Evolutionary conservation across 1,284 basidiomycete species (phyloP).

Genomic region (Apiotrichum porosum): DNA sequence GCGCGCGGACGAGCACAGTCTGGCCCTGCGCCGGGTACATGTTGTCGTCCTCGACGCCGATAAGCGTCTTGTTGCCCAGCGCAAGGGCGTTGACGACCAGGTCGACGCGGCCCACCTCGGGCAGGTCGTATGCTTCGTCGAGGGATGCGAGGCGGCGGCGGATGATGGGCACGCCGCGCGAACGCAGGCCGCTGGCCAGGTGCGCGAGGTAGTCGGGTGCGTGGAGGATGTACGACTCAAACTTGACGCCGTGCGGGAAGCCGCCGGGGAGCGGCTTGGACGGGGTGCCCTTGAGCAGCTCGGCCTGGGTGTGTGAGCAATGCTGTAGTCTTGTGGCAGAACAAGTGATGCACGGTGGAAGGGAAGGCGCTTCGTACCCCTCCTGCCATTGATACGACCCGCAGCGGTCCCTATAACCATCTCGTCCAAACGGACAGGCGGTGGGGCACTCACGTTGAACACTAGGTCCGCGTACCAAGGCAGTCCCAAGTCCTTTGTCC

Average conservation of each 20-base stretch:
- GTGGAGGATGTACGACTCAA: slow-evolving; percentile 43
- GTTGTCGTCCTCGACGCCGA: slow-evolving; percentile 43
- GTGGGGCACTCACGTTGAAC: slow-evolving; percentile 54
- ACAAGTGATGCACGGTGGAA: slow-evolving; percentile 28
- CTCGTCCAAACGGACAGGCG: too few species aligned
- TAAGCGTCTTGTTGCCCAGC: slow-evolving; percentile 37
- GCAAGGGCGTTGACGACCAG: slow-evolving; percentile 53
- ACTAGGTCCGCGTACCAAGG: slow-evolving; percentile 57
- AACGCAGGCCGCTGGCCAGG: slow-evolving; percentile 32
- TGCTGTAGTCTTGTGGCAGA: too few species aligned
- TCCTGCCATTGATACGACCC: too few species aligned
- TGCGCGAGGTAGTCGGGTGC: slow-evolving; percentile 44
- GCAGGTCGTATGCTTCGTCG: slow-evolving; percentile 43
- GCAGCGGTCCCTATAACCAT: too few species aligned
- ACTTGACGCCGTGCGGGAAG: slow-evolving; percentile 28
- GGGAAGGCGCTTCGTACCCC: slow-evolving; percentile 10
- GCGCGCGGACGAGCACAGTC: slow-evolving; percentile 43
- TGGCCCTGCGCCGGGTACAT: slow-evolving; percentile 45
- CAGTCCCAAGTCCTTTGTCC: slow-evolving; percentile 32
- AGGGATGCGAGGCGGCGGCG: slow-evolving; percentile 38
- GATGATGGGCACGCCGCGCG: slow-evolving; percentile 38
- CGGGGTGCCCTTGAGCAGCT: slow-evolving; percentile 3
- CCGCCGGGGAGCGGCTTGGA: slow-evolving; percentile 14
- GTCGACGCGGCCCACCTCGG: slow-evolving; percentile 25
- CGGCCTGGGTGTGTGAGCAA: neutral